Evolutionary conservation across 2,329 filamentous ascomycete species (phyloP).

Genomic region (Tolypocladium ophioglossoides): DNA sequence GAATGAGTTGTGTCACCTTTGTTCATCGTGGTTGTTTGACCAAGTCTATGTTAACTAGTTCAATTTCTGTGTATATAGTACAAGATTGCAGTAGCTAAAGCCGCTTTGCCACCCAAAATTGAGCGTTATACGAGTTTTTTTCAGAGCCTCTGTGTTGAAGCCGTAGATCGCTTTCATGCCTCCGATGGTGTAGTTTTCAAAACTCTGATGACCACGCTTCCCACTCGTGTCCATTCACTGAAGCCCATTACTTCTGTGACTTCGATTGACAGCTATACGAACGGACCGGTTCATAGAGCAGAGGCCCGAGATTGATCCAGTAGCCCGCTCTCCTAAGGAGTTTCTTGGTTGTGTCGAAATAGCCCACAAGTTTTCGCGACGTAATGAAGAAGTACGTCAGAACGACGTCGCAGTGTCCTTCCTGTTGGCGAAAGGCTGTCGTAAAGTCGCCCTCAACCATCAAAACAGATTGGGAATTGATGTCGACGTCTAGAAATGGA

Average conservation of each 20-base stretch:
- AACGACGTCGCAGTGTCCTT: slow-evolving; percentile 32
- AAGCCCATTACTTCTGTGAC: slow-evolving; percentile 38
- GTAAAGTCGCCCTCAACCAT: slow-evolving; percentile 48
- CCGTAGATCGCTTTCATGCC: slow-evolving; percentile 40
- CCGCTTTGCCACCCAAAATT: slow-evolving; percentile 39
- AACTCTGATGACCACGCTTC: slow-evolving; percentile 29
- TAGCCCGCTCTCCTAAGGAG: slow-evolving; percentile 35
- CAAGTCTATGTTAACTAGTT: not conserved
- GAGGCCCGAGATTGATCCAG: slow-evolving; percentile 46
- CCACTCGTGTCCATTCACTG: slow-evolving; percentile 32
- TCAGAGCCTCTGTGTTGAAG: slow-evolving; percentile 38
- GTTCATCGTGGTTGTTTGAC: no score
- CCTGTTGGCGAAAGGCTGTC: slow-evolving; percentile 20
- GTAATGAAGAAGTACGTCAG: slow-evolving; percentile 52
- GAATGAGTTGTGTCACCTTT: no score
- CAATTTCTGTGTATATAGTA: not conserved
- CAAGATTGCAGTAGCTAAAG: not conserved
- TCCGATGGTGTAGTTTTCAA: slow-evolving; percentile 29
- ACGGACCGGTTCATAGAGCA: slow-evolving; percentile 43
- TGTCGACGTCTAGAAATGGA: slow-evolving; percentile 29
- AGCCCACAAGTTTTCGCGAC: slow-evolving; percentile 42
- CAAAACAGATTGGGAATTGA: slow-evolving; percentile 26
- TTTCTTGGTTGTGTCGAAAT: slow-evolving; percentile 41
- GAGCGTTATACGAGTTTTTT: slow-evolving; percentile 42
- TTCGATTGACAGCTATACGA: slow-evolving; percentile 38